phyloP scores from a whole-genome alignment of 1,284 basidiomycete genomes.

The Chiua sp. region DNA sequence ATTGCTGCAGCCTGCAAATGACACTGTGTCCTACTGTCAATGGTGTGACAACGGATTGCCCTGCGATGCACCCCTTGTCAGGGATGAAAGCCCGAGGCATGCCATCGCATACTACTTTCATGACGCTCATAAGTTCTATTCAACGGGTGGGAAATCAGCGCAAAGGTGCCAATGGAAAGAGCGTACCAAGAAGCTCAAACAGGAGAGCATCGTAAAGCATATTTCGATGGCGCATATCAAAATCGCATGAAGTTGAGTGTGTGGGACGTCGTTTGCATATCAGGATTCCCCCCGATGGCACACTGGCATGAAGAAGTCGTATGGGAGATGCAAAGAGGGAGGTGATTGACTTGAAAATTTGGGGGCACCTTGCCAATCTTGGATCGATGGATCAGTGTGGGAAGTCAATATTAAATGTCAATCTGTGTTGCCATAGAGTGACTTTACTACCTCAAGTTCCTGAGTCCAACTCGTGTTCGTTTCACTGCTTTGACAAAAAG shows the following conservation, averaged over 20 bases:
- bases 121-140: slow-evolving; percentile 6
- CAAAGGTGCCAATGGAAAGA: slow-evolving; percentile 23
- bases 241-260: slow-evolving; percentile 19
- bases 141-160: slow-evolving; percentile 10
- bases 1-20: background rate
- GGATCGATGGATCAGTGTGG: no score
- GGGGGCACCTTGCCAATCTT: background rate
- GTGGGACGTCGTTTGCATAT: slow-evolving; percentile 30
- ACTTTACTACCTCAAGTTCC: no score
- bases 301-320: slow-evolving; percentile 26
- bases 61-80: slow-evolving; percentile 6
- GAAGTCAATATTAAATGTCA: no score
- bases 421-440: no score
- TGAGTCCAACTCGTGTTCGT: no score
- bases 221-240: slow-evolving; percentile 24
- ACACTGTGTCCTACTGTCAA: slow-evolving; percentile 1
- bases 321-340: slow-evolving; percentile 5
- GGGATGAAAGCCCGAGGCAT: slow-evolving; percentile 13
- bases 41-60: slow-evolving; percentile 16
- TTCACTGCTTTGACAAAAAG: no score
- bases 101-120: slow-evolving; percentile 21
- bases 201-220: slow-evolving; percentile 32
- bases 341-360: background rate
- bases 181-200: slow-evolving; percentile 29
- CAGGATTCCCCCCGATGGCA: slow-evolving; percentile 37